Base-by-base conservation (phyloP, 2,329 filamentous ascomycete species). In the Ophiostoma pallidulum region DNA sequence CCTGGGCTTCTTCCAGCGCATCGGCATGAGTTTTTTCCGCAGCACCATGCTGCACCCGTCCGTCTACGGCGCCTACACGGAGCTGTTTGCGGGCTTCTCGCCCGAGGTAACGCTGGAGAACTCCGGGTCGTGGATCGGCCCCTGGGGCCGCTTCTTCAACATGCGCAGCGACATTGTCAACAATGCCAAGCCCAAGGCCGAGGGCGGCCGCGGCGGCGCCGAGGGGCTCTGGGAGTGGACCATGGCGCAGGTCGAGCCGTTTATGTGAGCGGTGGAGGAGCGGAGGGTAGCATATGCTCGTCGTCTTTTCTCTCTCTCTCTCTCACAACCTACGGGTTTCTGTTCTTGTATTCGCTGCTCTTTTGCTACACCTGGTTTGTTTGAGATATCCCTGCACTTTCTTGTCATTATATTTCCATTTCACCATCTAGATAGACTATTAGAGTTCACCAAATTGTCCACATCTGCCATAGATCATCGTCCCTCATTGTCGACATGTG, bases 191-290 rank as follows among this genome's bases (percentile, higher is more conserved):
- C 47, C 58, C 2, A 56, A 60, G 42, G 55, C 56, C 2, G 66
- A 70, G 38, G 66, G 67, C 2, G 67, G 67, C 2, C 63, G 57
- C 4, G 67, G 65, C 2, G 57, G 56, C 16, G 63, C 58, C 1
- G 55, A 60, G 43, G 59, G 60, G 40, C 69, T 69, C 41, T 71
- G 66, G 66, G 55, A 63, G 4, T 71, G 68, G 68, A 62, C 59
- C 1, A 61, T 69, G 47, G 60, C 62, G 14, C 66, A 70, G 32
- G 54, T 68, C 16, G 59, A 60, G 29, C 47, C 54, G n/a, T 58
- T 54, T 28, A 38, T 55, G 24, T 59, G 22, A 26, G n/a, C n/a
- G n/a, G n/a, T n/a, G n/a, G n/a, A n/a, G n/a, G n/a, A n/a, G n/a
- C n/a, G n/a, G n/a, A n/a, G n/a, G n/a, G n/a, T n/a, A 9, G 9